Evolutionary conservation across 2,329 filamentous ascomycete species (phyloP).

Genomic region (Beauveria sp.): DNA sequence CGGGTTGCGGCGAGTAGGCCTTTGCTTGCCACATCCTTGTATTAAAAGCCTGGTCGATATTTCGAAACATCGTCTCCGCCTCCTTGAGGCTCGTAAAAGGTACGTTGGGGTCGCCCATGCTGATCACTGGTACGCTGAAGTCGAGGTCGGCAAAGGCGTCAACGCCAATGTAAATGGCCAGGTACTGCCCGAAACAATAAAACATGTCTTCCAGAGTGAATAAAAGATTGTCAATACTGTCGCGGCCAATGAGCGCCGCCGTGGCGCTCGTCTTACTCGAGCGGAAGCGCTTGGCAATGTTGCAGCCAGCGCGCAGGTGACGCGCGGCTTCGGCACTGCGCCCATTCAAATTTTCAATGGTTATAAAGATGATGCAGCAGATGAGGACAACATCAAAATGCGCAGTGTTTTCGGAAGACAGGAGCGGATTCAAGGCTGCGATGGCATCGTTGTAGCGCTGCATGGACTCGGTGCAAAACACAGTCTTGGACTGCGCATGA

Average conservation of each 20-base stretch:
- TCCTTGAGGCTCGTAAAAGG: conserved; percentile 11
- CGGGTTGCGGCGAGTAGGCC: conserved; percentile 7
- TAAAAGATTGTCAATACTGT: background rate
- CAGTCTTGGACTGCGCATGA: background rate
- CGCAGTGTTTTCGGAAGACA: conserved; percentile 10
- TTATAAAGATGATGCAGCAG: conserved; percentile 19
- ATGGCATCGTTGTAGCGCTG: conserved; percentile 19
- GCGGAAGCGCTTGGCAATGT: conserved; percentile 13
- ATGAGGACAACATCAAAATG: conserved; percentile 15
- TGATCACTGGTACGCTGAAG: background rate
- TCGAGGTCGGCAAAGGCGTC: conserved; percentile 14
- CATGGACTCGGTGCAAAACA: background rate
- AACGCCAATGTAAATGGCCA: conserved; percentile 14
- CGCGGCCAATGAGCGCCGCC: background rate
- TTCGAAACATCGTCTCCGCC: conserved; percentile 12
- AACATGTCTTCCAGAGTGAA: conserved; percentile 12
- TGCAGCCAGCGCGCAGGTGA: conserved; percentile 16
- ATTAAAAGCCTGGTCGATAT: background rate
- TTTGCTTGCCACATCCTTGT: background rate
- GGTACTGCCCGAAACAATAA: conserved; percentile 13
- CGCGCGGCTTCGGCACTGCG: conserved; percentile 17
- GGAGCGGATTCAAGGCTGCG: conserved; percentile 14
- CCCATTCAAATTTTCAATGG: conserved; percentile 16
- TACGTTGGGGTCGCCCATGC: background rate
- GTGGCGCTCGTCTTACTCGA: background rate